Conservation (phyloP, 176 grass and related monocot genomes). For the Otatea glauca region DNA sequence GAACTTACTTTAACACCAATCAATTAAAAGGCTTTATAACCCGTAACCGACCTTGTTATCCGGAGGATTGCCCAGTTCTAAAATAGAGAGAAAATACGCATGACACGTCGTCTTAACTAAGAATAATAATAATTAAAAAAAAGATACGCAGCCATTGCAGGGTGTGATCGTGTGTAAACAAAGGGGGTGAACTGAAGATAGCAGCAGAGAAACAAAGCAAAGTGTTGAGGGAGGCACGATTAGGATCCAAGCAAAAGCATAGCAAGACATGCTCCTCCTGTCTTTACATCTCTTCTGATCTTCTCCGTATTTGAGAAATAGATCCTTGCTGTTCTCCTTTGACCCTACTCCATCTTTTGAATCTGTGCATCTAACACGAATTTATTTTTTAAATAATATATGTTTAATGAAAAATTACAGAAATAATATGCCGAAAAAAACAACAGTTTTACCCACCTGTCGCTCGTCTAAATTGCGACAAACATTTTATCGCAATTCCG, state of each 20-base stretch:
- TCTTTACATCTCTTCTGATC: no score
- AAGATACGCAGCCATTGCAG: background rate
- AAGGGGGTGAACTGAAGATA: slow-evolving; percentile 9
- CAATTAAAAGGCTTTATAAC: no score
- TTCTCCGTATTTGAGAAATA: no score
- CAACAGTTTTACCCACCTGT: no score
- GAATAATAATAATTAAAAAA: background rate
- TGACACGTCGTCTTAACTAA: background rate
- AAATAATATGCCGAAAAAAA: no score
- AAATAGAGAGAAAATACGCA: background rate
- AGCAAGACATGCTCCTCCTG: background rate
- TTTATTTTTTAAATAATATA: no score
- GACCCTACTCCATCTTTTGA: background rate
- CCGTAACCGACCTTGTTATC: background rate
- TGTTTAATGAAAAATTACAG: no score
- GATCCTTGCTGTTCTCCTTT: background rate
- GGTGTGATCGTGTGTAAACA: background rate
- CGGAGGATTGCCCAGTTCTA: no score
- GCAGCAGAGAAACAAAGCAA: background rate
- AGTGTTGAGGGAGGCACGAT: slow-evolving; percentile 43
- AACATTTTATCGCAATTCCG: no score
- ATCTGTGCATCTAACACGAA: no score
- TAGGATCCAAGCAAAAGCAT: slow-evolving; percentile 12
- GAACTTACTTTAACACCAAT: no score
- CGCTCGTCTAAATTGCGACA: no score